A percentile compares a stretch with the other conserved stretches of the same genome.
Conservation (phyloP, 257 asterid species). For the Nemophila menziesii region DNA sequence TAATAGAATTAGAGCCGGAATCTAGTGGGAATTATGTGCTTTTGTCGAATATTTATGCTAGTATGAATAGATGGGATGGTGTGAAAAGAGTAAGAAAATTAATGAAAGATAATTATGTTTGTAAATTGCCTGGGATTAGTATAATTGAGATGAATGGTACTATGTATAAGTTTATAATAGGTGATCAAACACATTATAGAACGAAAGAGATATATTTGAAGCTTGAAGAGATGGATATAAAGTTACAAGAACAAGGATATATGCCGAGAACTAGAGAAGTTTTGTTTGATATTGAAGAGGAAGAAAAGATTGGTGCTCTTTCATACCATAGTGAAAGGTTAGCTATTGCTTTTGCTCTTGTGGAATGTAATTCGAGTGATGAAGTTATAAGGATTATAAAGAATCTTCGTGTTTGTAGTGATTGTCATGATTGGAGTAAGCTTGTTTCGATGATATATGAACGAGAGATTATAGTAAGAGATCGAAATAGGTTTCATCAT, state of each 20-base stretch:
- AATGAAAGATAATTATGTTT: constrained; percentile 45
- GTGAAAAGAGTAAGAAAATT: constrained; percentile 28
- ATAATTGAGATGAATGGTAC: constrained; percentile 42
- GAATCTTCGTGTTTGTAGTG: constrained; percentile 54
- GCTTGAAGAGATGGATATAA: constrained; percentile 40
- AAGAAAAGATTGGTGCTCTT: constrained; percentile 50
- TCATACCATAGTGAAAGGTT: constrained; percentile 50
- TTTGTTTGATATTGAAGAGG: constrained; percentile 64
- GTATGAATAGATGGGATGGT: constrained; percentile 49
- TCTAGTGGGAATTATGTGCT: constrained; percentile 56
- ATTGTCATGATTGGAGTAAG: constrained; percentile 47
- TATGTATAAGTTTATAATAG: constrained; percentile 50
- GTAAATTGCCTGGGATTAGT: constrained; percentile 53
- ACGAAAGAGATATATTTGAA: constrained; percentile 30
- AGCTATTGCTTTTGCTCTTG: constrained; percentile 52
- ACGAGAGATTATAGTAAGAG: constrained; percentile 56
- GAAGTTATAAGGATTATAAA: constrained; percentile 39
- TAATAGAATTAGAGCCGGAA: constrained; percentile 41
- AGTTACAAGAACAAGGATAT: constrained; percentile 39
- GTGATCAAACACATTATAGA: constrained; percentile 43
- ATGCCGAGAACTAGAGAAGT: constrained; percentile 42
- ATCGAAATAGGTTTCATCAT: constrained; percentile 54
- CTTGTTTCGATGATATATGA: constrained; percentile 29
- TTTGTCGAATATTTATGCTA: constrained; percentile 50
- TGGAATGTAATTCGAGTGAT: constrained; percentile 19